Evolutionary conservation across 495 filamentous ascomycete genomes (phyloP).

Genomic region (Lophiotrema nucula): DNA sequence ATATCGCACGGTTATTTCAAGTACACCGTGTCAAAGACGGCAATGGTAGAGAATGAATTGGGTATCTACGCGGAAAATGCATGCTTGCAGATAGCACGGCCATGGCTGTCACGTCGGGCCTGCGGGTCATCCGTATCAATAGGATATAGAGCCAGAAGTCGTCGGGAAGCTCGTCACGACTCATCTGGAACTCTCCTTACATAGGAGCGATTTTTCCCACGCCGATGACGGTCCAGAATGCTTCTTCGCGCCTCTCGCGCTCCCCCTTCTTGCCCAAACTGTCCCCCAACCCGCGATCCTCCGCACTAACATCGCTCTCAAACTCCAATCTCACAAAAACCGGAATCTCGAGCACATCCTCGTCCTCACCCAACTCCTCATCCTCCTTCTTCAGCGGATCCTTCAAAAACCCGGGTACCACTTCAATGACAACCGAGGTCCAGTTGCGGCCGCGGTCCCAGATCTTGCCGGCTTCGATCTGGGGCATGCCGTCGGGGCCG

Average conservation of each 20-base stretch:
- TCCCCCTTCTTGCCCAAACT: constrained; percentile 45
- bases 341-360: constrained; percentile 92
- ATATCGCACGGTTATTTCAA: too few species aligned
- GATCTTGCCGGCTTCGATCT: constrained; percentile 84
- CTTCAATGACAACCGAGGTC: constrained; percentile 87
- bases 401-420: constrained; percentile 62
- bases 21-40: too few species aligned
- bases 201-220: constrained; percentile 78
- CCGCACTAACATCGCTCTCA: constrained; percentile 74
- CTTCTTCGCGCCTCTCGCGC: constrained; percentile 73
- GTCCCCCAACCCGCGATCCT: constrained; percentile 52
- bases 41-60: too few species aligned
- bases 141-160: too few species aligned
- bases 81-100: too few species aligned
- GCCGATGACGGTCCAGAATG: constrained; percentile 92
- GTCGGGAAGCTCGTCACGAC: too few species aligned
- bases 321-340: constrained; percentile 90
- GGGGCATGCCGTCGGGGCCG: not conserved
- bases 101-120: too few species aligned
- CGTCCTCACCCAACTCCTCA: constrained; percentile 60
- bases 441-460: constrained; percentile 95
- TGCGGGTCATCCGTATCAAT: too few species aligned
- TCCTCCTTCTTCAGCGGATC: constrained; percentile 30
- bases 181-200: too few species aligned
- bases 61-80: too few species aligned